Conservation (phyloP, 352 stramenopile genomes). For the Thalassiosira hispida region DNA sequence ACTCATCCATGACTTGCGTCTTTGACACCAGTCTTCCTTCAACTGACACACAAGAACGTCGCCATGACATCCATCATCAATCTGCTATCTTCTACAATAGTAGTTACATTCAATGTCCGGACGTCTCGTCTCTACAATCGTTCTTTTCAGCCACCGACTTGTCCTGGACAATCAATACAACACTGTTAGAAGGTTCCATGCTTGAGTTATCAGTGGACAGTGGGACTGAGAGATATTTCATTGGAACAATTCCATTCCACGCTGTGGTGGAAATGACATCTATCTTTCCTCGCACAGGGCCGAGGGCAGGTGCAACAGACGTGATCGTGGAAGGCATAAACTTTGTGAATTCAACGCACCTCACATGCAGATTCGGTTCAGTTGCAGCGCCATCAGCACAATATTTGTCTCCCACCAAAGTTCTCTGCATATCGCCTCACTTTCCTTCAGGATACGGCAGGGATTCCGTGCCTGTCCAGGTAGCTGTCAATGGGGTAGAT, state of each 20-base stretch:
- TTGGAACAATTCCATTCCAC: conserved; percentile 16
- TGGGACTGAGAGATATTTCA: conserved; percentile 13
- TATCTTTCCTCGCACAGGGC: conserved; percentile 21
- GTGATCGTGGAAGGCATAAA: conserved; percentile 36
- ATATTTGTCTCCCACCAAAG: conserved; percentile 28
- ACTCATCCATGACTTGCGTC: conserved; percentile 17
- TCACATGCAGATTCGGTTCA: conserved; percentile 34
- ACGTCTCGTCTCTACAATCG: conserved; percentile 17
- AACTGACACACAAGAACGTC: background rate
- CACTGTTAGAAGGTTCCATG: conserved; percentile 13
- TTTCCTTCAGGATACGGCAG: conserved; percentile 27
- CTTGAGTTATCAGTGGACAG: conserved; percentile 23
- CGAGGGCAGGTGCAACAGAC: conserved; percentile 33
- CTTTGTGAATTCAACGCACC: conserved; percentile 16
- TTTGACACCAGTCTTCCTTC: conserved; percentile 30
- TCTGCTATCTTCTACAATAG: conserved; percentile 31
- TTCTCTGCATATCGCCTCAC: conserved; percentile 33
- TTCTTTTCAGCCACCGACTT: conserved; percentile 31
- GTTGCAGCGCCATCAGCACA: conserved; percentile 11
- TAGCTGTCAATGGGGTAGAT: conserved; percentile 43
- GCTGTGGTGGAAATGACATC: conserved; percentile 20
- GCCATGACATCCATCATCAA: background rate
- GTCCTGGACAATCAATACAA: conserved; percentile 33
- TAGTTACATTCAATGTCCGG: conserved; percentile 31
- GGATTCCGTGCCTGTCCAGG: conserved; percentile 4